Base-by-base conservation (phyloP, 2,329 filamentous ascomycete genomes). In the Diaporthe citrichinensis region DNA sequence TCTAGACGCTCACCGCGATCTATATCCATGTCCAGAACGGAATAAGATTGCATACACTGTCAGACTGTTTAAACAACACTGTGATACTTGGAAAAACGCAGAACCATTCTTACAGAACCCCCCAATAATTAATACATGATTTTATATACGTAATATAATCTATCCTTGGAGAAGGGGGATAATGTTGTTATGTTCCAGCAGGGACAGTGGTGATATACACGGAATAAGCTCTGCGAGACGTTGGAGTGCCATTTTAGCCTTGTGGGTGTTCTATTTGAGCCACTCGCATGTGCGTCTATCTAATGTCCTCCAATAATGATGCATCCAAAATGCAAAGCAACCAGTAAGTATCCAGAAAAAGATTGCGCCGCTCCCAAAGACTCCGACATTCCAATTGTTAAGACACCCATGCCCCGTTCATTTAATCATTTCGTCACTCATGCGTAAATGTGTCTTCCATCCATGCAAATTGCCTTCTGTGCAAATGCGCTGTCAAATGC, bases 401-500 rank as follows among this genome's bases (percentile, higher is more conserved):
- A 36, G 15, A 36, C 49, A 49, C 23, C 68, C 28, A 62, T 25
- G 49, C 58, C 58, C 58, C 25, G 15, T 36, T 58, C 31, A 41
- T 75, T 25, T 72, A 72, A 31, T 72, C 49, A 72, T 72, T 57
- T 72, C 69, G 44, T 67, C 49, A 59, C 58, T 39, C 58, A 59
- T 53, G 34, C 55, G n/a, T 67, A 28, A 51, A 59, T 55, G 14
- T 51, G 44, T 65, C 49, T 41, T 53, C 46, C 36, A 49, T 41
- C 55, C 61, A 36, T 58, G 39, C 39, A 36, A 41, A 34, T 73
- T 57, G n/a, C 34, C 51, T 72, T 44, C 25, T 44, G 65, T 46
- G 68, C 49, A 57, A 36, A 17, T 58, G 28, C 55, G 10, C 59
- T 46, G 14, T 44, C 36, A 51, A 51, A 34, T 39, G 46, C 58